Evolutionary conservation across 305 asterid species (phyloP).

Genomic region (Plantago coronopus): DNA sequence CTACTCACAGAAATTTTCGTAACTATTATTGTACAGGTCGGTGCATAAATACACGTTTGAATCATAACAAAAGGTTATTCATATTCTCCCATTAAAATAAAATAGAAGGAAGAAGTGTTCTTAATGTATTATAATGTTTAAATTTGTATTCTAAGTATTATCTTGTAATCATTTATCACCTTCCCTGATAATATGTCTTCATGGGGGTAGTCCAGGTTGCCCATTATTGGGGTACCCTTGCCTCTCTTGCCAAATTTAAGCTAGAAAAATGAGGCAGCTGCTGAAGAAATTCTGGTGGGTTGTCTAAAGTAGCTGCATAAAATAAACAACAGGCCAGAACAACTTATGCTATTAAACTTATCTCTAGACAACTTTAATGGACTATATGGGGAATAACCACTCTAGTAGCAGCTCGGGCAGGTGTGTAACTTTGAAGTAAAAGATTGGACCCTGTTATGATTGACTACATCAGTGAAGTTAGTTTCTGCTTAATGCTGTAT

Average conservation of each 20-base stretch:
- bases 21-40: conserved; percentile 21
- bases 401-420: conserved; percentile 8
- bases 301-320: no score
- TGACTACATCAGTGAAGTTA: neutral
- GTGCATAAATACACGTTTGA: conserved; percentile 7
- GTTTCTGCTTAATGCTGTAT: neutral
- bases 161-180: no score
- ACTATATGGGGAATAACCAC: neutral
- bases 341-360: neutral
- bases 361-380: conserved; percentile 8
- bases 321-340: neutral
- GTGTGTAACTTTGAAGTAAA: conserved; percentile 6
- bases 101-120: neutral
- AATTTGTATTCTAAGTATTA: neutral
- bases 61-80: conserved; percentile 11
- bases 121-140: no score
- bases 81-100: neutral
- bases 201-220: no score
- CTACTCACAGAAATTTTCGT: conserved; percentile 18
- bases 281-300: no score
- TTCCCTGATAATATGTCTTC: no score
- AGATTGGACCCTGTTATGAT: conserved; percentile 3
- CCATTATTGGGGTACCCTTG: conserved; percentile 11
- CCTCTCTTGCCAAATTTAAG: conserved; percentile 9
- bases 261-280: no score